Percentiles rank a stretch among this genome's conserved stretches.
Conservation (phyloP, 176 grass and related monocot species). For the Eragrostis nindensis region DNA sequence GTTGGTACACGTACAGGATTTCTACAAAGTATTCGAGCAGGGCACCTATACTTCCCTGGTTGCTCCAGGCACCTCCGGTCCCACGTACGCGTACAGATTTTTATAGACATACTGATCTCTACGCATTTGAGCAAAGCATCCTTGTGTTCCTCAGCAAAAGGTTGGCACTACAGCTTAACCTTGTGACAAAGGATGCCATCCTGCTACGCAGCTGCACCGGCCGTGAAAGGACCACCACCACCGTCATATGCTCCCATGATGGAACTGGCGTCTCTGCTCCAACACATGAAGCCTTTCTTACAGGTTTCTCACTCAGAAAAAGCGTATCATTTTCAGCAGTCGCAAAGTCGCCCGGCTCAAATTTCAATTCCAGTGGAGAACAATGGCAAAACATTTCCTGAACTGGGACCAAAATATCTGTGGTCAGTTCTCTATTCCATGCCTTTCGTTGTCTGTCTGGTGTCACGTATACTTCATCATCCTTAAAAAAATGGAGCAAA, state of each 20-base stretch:
- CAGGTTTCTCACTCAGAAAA: too few species aligned
- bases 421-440: not conserved
- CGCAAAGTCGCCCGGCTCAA: not conserved
- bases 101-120: too few species aligned
- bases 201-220: too few species aligned
- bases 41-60: too few species aligned
- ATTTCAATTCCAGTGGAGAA: conserved; percentile 8
- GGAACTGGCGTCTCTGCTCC: not conserved
- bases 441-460: not conserved
- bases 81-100: too few species aligned
- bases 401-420: conserved; percentile 24
- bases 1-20: too few species aligned
- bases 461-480: not conserved
- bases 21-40: too few species aligned
- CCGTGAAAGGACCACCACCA: too few species aligned
- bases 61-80: too few species aligned
- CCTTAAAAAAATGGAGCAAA: not conserved
- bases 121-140: too few species aligned
- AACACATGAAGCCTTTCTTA: not conserved
- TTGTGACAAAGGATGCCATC: not conserved
- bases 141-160: too few species aligned
- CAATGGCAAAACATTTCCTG: not conserved
- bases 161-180: not conserved
- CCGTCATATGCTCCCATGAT: not conserved
- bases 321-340: not conserved